phyloP scores from a whole-genome alignment of 345 rosid species.

The Laguncularia racemosa region DNA sequence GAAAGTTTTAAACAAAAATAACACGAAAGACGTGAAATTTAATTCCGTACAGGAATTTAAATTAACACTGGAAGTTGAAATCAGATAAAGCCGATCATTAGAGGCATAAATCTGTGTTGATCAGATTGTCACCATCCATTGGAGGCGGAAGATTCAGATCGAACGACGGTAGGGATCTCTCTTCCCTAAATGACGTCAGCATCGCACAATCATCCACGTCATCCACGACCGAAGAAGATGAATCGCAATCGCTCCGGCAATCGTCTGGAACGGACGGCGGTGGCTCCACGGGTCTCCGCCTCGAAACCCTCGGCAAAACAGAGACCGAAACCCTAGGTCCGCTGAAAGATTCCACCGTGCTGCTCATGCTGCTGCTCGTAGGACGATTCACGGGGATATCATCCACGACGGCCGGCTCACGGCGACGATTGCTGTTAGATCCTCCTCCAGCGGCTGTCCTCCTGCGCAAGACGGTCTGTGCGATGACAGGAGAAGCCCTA shows the following conservation, averaged over 20 bases:
- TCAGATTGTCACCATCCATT: constrained; percentile 17
- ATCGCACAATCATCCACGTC: constrained; percentile 25
- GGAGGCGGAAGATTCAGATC: constrained; percentile 39
- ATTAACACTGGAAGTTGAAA: neutral
- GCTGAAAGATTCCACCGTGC: constrained; percentile 28
- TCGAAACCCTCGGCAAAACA: constrained; percentile 6
- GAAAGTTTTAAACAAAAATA: too few relatives aligned
- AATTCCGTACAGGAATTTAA: constrained; percentile 2
- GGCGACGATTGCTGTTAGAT: too few relatives aligned
- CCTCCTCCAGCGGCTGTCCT: too few relatives aligned
- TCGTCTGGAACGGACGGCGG: constrained; percentile 24
- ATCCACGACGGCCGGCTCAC: too few relatives aligned
- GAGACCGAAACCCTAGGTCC: constrained; percentile 13
- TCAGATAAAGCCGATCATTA: constrained; percentile 7
- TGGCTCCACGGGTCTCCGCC: constrained; percentile 4
- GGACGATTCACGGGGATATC: constrained; percentile 10
- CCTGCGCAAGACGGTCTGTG: constrained; percentile 3
- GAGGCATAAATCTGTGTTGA: constrained; percentile 29
- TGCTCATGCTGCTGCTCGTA: constrained; percentile 29
- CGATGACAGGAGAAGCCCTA: neutral
- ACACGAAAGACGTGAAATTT: too few relatives aligned
- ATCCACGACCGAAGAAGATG: constrained; percentile 39
- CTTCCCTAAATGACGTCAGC: constrained; percentile 15
- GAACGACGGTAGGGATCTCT: constrained; percentile 22
- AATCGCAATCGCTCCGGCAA: constrained; percentile 39